phyloP scores from a whole-genome alignment of 1,139 yeast genomes.

The Taphrina betulina region DNA sequence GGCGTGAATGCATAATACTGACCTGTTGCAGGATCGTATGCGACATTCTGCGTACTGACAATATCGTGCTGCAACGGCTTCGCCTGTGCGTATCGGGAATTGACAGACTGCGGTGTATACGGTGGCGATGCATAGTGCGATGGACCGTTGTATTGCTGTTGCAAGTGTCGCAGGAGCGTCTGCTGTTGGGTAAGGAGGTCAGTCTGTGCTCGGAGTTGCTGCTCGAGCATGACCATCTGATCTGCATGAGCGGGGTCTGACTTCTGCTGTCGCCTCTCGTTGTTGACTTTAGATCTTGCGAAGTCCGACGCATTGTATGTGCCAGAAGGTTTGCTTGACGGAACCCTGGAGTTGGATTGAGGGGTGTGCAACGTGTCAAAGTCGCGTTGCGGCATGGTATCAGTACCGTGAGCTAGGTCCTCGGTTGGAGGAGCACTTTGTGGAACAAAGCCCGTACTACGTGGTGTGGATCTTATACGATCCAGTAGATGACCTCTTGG shows the following conservation, averaged over 20 bases:
- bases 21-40: slow-evolving; percentile 14
- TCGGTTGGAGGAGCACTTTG: not conserved
- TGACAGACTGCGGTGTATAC: slow-evolving; percentile 2
- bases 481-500: slow-evolving; percentile 23
- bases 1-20: slow-evolving; percentile 1
- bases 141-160: not conserved
- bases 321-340: not conserved
- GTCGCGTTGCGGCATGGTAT: not conserved
- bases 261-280: not conserved
- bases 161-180: slow-evolving; percentile 6
- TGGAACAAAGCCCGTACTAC: slow-evolving; percentile 4
- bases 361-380: not conserved
- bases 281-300: not conserved
- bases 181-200: slow-evolving; percentile 17
- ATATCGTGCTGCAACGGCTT: not conserved
- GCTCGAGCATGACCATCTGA: slow-evolving; percentile 13
- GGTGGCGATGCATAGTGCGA: slow-evolving; percentile 22
- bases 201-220: slow-evolving; percentile 4
- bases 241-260: slow-evolving; percentile 1
- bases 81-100: not conserved
- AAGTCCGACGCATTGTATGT: not conserved
- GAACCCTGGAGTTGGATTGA: not conserved
- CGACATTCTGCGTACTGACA: too few species aligned
- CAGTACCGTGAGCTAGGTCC: too few species aligned
- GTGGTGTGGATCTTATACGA: slow-evolving; percentile 16